These are phyloP conservation scores for Orbilia javanica DNA, from an alignment of 2,329 filamentous ascomycete species.

Conservation along the genomic window DNA sequence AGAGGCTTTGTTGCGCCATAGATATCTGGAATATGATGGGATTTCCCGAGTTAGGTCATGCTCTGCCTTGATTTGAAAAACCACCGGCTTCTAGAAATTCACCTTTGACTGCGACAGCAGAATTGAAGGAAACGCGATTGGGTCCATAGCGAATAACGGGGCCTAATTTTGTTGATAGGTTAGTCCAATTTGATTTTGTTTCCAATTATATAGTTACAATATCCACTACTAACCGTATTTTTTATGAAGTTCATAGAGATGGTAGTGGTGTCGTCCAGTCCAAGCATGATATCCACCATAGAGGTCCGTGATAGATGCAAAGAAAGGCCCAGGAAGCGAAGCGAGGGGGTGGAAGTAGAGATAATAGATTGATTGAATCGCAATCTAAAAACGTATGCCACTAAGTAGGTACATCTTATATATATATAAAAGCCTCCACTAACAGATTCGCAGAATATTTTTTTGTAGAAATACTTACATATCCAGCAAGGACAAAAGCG, in stretches of 20 bases:
- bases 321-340: conserved; percentile 74
- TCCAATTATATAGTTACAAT: background rate
- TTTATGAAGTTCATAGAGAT: conserved; percentile 78
- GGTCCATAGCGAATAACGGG: conserved; percentile 65
- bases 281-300: conserved; percentile 77
- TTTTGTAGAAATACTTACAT: background rate
- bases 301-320: conserved; percentile 73
- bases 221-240: conserved; percentile 74
- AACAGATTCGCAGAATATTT: background rate
- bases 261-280: conserved; percentile 79
- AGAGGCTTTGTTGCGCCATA: conserved; percentile 66
- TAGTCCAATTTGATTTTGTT: background rate
- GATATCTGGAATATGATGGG: conserved; percentile 63
- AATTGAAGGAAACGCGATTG: conserved; percentile 78
- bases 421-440: background rate
- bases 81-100: conserved; percentile 61
- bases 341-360: conserved; percentile 75
- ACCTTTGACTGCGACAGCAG: conserved; percentile 74
- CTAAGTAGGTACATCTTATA: too few relatives aligned
- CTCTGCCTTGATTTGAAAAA: conserved; percentile 4
- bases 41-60: background rate
- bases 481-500: background rate
- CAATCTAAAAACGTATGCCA: background rate
- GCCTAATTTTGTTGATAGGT: conserved; percentile 7
- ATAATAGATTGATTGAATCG: conserved; percentile 67